These are phyloP conservation scores for Aspergillus chevalieri DNA, from an alignment of 2,329 filamentous ascomycete species.

Conservation along the genomic window DNA sequence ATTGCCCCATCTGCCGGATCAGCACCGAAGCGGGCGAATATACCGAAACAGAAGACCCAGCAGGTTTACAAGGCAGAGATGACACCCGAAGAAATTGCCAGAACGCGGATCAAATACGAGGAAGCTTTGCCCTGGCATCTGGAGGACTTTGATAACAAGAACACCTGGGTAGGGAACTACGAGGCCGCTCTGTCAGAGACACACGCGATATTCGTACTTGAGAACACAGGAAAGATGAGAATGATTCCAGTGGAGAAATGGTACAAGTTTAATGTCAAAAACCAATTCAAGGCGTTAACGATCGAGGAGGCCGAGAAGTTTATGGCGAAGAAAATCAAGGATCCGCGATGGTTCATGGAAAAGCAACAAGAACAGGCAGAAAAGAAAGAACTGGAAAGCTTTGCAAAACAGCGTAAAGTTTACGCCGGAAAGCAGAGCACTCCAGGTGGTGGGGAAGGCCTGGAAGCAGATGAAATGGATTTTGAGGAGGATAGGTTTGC, in stretches of 20 bases:
- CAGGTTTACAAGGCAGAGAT: slow-evolving; percentile 79
- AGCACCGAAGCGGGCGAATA: slow-evolving; percentile 62
- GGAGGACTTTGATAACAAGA: slow-evolving; percentile 92
- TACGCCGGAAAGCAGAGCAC: slow-evolving; percentile 41
- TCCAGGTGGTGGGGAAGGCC: slow-evolving; percentile 42
- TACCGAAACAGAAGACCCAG: slow-evolving; percentile 71
- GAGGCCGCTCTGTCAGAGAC: slow-evolving; percentile 78
- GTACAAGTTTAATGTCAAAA: slow-evolving; percentile 60
- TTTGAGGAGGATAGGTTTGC: slow-evolving; percentile 71
- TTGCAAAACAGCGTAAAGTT: slow-evolving; percentile 42
- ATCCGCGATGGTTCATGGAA: slow-evolving; percentile 74
- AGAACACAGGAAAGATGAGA: slow-evolving; percentile 63
- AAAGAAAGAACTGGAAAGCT: slow-evolving; percentile 57
- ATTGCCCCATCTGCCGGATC: slow-evolving; percentile 76
- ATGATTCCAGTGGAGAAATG: slow-evolving; percentile 93
- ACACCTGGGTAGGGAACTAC: slow-evolving; percentile 88
- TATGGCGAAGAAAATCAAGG: slow-evolving; percentile 71
- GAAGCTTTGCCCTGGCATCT: slow-evolving; percentile 95
- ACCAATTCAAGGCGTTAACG: slow-evolving; percentile 65
- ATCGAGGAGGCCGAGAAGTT: slow-evolving; percentile 80
- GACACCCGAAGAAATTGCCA: slow-evolving; percentile 64
- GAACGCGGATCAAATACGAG: slow-evolving; percentile 68
- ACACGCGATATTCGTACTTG: slow-evolving; percentile 72
- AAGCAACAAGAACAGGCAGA: slow-evolving; percentile 46
- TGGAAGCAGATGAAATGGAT: slow-evolving; percentile 61